Base-by-base conservation (phyloP, 805 yeast genomes). In the Ogataea salicorniae region DNA sequence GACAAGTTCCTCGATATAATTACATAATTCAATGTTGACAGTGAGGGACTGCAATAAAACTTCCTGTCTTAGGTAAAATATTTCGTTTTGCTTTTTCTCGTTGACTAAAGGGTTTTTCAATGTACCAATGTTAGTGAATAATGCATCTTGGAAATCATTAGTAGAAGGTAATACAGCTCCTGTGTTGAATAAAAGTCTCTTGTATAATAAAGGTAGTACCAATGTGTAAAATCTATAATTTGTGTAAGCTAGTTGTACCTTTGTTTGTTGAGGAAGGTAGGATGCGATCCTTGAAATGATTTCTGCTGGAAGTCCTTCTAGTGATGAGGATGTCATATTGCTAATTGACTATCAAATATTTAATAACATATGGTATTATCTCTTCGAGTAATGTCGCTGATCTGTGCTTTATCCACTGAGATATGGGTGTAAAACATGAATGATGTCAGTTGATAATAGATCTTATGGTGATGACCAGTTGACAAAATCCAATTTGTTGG, bases 221-320 rank as follows among this genome's bases (percentile, higher is more conserved):
- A 66, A 31, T 1, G 50, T 33, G 31, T 71, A 65, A n/a, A 68
- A 52, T 8, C 51, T 51, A 48, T 62, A 67, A 48, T 58, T 66
- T 2, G 70, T 58, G 36, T 53, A 57, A 3, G 69, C 55, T n/a
- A 75, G 49, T 23, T 58, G 57, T 5, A 67, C 33, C 42, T 71
- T 62, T 18, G 64, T 68, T 46, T 70, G 67, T 50, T 76, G 81
- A 6, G 74, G 71, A 15, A 75, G 53, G 45, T 50, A 68, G 4
- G 52, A 45, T 1, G 60, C 47, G 1, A 70, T 52, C 5, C n/a
- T 29, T 2, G 45, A 22, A 8, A 64, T 23, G 6, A 66, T 45
- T 5, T 17, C 29, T 11, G 54, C 61, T 4, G 67, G 63, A 3
- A 66, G 47, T 4, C 44, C 29, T 11, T 48, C 54, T 9, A 61